Conservation (phyloP, 202 grass and related monocot species). For the Panicum virgatum region DNA sequence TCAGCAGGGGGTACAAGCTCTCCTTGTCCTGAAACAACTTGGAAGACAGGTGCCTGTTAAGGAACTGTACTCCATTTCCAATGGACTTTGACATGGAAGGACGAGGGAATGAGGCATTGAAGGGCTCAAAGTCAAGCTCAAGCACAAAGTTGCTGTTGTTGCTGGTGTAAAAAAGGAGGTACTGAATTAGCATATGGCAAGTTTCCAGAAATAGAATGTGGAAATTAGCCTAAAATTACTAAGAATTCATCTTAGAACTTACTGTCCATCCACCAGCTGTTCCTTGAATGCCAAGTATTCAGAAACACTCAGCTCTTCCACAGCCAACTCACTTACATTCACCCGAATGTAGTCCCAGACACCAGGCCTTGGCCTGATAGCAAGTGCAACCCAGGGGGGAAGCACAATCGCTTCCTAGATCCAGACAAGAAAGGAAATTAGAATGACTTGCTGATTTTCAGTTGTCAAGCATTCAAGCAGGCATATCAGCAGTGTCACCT, state of each 20-base stretch:
- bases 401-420: constrained; percentile 89
- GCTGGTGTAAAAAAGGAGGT: constrained; percentile 34
- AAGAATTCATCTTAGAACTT: constrained; percentile 36
- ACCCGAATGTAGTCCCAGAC: constrained; percentile 92
- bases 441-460: neutral
- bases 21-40: constrained; percentile 99
- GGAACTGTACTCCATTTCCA: constrained; percentile 90
- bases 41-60: constrained; percentile 91
- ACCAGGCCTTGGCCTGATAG: constrained; percentile 92
- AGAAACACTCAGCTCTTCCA: constrained; percentile 78
- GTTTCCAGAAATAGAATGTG: neutral
- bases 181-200: constrained; percentile 18
- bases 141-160: constrained; percentile 59
- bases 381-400: constrained; percentile 85
- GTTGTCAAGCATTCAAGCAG: constrained; percentile 1
- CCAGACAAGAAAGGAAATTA: constrained; percentile 18
- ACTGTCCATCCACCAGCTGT: constrained; percentile 75
- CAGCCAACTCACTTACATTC: constrained; percentile 84
- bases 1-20: constrained; percentile 75
- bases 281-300: constrained; percentile 97
- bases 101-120: constrained; percentile 88
- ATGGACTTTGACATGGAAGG: constrained; percentile 94
- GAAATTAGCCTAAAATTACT: neutral
- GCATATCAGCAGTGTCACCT: constrained; percentile 44
- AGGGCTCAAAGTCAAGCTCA: constrained; percentile 96